Base-by-base conservation (phyloP, 2,329 filamentous ascomycete genomes). In the Cadophora sp. region DNA sequence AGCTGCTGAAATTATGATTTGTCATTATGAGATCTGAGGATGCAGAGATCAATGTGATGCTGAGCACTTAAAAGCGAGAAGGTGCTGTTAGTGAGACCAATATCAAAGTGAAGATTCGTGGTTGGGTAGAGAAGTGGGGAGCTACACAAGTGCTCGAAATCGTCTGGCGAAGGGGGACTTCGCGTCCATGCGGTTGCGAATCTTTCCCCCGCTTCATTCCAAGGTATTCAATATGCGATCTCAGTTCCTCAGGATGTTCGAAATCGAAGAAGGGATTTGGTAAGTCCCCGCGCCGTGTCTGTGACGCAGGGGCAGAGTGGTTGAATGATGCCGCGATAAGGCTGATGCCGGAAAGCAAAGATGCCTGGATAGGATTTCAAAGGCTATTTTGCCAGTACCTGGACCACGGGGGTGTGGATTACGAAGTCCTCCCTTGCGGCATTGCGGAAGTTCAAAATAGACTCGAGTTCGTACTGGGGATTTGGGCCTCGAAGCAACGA, bases 281-380 rank as follows among this genome's bases (percentile, higher is more conserved):
- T 22, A 46, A 58, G 24, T 58, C 66, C 11, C 22, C 62, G 24
- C 62, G 65, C 26, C 56, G 65, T 16, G 46, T 68, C 1, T 68
- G 66, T 50, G 56, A 68, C 16, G 62, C 66, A 50, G 66, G 66
- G 12, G 62, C 56, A 6, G 62, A 68, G 22, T 68, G 66, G 66
- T 34, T 68, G 50, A 59, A 22, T 16, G 56, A 68, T 51, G 66
- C 65, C n/a, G 62, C 46, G 19, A 62, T 65, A 16, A 62, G 66
- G 34, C 51, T 68, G 31, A 55, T 68, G 55, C 62, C 66, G n/a
- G 62, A 68, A 34, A 65, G 56, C 29, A 46, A 58, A n/a, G 55
- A 58, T 31, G 66, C 37, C 16, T 68, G 66, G 66, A 50, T 65
- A 24, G 48, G 50, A n/a, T 68, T 65, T 50, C 62, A 68, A 46